These are phyloP conservation scores for Leccinum aurantiacum DNA, from an alignment of 768 basidiomycete species.

Conservation along the genomic window DNA sequence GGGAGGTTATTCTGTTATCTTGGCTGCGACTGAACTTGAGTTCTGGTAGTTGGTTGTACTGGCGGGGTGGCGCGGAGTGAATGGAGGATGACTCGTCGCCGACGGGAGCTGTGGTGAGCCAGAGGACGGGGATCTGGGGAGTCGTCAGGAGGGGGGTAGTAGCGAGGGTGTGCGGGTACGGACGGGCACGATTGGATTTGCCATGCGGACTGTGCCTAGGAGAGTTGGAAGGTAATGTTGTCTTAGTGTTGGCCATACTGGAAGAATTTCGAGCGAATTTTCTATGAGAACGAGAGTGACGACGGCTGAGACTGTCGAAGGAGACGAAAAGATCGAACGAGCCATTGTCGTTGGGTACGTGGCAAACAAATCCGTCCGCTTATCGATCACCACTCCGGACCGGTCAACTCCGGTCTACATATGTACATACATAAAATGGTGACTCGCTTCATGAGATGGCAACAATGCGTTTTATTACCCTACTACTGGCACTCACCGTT, in stretches of 20 bases:
- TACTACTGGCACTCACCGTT: not conserved
- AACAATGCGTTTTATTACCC: not conserved
- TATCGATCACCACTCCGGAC: not conserved
- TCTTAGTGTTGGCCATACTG: constrained; percentile 31
- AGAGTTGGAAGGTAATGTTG: constrained; percentile 46
- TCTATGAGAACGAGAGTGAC: constrained; percentile 53
- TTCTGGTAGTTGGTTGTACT: constrained; percentile 42
- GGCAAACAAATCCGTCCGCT: constrained; percentile 1
- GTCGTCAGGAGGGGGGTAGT: not conserved
- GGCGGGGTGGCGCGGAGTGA: constrained; percentile 35
- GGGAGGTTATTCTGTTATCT: constrained; percentile 45
- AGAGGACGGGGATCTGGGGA: constrained; percentile 37
- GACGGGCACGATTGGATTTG: constrained; percentile 43
- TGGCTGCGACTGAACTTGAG: constrained; percentile 43
- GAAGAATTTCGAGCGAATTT: constrained; percentile 46
- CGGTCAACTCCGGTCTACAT: not conserved
- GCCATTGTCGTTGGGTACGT: constrained; percentile 12
- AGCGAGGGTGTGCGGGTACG: constrained; percentile 18
- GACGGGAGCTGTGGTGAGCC: constrained; percentile 47
- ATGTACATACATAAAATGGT: too few species aligned
- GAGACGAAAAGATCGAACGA: constrained; percentile 22
- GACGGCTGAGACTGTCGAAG: constrained; percentile 20
- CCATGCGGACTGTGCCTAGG: constrained; percentile 40
- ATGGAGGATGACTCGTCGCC: constrained; percentile 27
- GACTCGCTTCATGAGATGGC: too few species aligned